A percentile compares a stretch with the other conserved stretches of the same genome.
Conservation (phyloP, 768 basidiomycete species). For the Lactarius indigo region DNA sequence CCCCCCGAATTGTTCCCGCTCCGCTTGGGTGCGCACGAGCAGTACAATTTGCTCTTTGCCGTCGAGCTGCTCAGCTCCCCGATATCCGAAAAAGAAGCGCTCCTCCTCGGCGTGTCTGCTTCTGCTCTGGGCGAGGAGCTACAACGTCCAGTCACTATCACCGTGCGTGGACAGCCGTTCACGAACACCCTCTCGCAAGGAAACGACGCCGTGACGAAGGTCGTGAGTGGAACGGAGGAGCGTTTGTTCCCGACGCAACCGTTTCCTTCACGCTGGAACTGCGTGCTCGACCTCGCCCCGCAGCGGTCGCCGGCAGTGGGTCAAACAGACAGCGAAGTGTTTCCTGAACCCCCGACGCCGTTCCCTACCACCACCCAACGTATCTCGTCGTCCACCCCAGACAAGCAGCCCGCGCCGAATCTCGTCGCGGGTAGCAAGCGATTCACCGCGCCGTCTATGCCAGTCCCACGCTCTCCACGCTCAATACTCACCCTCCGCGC, state of each 20-base stretch:
- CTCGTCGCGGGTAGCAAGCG: constrained; percentile 56
- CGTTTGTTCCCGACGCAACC: constrained; percentile 59
- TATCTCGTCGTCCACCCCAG: constrained; percentile 24
- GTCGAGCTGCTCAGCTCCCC: constrained; percentile 76
- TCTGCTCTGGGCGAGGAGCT: constrained; percentile 18
- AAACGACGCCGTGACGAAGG: constrained; percentile 8
- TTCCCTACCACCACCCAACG: constrained; percentile 47
- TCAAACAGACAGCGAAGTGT: constrained; percentile 40
- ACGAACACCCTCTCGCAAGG: constrained; percentile 19
- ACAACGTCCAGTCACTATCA: constrained; percentile 45
- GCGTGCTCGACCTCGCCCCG: constrained; percentile 72
- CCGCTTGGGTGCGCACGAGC: constrained; percentile 64
- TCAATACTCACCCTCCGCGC: constrained; percentile 29
- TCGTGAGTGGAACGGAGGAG: background rate
- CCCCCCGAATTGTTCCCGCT: constrained; percentile 60
- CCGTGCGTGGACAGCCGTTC: constrained; percentile 71
- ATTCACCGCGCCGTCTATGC: constrained; percentile 36
- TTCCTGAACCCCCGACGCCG: constrained; percentile 78
- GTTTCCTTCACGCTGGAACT: constrained; percentile 89
- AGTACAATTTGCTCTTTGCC: constrained; percentile 86
- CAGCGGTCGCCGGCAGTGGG: constrained; percentile 26
- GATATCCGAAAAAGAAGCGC: constrained; percentile 43
- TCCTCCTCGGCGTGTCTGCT: constrained; percentile 27
- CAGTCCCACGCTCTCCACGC: constrained; percentile 33
- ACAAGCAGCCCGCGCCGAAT: constrained; percentile 26